Evolutionary conservation across 1,284 basidiomycete genomes (phyloP).

Genomic region (Kalmanozyma brasiliensis): DNA sequence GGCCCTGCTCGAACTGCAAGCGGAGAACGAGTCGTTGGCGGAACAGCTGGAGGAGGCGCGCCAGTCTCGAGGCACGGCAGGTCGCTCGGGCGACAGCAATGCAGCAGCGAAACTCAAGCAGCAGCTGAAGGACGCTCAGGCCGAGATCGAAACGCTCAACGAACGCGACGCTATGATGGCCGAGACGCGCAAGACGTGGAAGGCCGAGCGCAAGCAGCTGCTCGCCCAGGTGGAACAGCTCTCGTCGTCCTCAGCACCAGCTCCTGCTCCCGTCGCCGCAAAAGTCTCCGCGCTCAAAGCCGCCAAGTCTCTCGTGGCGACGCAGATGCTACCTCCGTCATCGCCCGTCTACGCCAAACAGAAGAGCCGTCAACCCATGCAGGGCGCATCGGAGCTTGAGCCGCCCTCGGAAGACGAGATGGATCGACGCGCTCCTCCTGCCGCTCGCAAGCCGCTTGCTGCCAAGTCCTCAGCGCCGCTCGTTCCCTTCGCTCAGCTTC

Average conservation of each 20-base stretch:
- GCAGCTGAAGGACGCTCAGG: conserved; percentile 24
- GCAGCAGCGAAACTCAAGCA: conserved; percentile 10
- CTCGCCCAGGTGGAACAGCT: conserved; percentile 30
- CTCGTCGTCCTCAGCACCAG: conserved; percentile 14
- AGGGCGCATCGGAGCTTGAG: conserved; percentile 44
- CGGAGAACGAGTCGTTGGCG: conserved; percentile 31
- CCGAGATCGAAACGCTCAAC: conserved; percentile 27
- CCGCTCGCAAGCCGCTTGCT: conserved; percentile 14
- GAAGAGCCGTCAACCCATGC: conserved; percentile 37
- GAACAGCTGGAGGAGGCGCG: conserved; percentile 19
- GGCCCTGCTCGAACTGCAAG: conserved; percentile 19
- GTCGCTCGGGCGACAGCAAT: neutral
- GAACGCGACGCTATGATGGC: conserved; percentile 46
- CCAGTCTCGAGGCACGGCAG: conserved; percentile 7
- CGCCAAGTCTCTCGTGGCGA: conserved; percentile 11
- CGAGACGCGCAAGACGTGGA: conserved; percentile 43
- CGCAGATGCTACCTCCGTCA: conserved; percentile 24
- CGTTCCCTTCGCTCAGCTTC: conserved; percentile 34
- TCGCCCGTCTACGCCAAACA: conserved; percentile 45
- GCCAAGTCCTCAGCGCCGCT: conserved; percentile 29
- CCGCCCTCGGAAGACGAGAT: conserved; percentile 33
- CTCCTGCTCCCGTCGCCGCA: conserved; percentile 2
- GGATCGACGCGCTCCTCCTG: conserved; percentile 9
- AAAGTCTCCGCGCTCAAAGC: conserved; percentile 3
- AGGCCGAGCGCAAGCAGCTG: conserved; percentile 38